Percentiles rank a stretch among this genome's conserved stretches.
Evolutionary conservation across 2,329 filamentous ascomycete genomes (phyloP).

Genomic region (Pestalotiopsis sp.): DNA sequence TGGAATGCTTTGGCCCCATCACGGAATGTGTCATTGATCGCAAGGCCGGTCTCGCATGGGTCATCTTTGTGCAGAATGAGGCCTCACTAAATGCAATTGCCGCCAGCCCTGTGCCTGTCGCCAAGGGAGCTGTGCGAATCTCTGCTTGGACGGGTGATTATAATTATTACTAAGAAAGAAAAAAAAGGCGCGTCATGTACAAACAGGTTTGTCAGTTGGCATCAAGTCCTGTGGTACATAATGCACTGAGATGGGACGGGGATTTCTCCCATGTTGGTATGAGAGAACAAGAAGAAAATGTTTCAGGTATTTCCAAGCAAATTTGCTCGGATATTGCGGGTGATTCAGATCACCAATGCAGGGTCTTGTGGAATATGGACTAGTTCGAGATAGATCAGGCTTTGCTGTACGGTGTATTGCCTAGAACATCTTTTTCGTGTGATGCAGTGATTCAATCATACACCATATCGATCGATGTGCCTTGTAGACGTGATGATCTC

Average conservation of each 20-base stretch:
- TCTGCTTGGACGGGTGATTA: background rate
- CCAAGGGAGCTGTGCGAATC: slow-evolving; percentile 5
- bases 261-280: background rate
- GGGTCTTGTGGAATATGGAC: background rate
- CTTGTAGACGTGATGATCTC: too few species aligned
- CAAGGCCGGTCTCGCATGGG: slow-evolving; percentile 11
- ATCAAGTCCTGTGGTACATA: background rate
- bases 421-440: background rate
- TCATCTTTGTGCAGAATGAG: background rate
- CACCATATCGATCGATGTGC: too few species aligned
- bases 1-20: slow-evolving; percentile 7
- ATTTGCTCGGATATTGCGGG: background rate
- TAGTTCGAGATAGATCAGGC: background rate
- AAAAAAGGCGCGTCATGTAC: background rate
- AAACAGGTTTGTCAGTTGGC: background rate
- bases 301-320: background rate
- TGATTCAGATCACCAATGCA: background rate
- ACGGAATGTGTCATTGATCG: slow-evolving; percentile 3
- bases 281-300: background rate
- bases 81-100: background rate
- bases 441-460: too few species aligned
- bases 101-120: slow-evolving; percentile 6
- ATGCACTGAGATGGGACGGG: background rate
- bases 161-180: background rate
- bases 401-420: background rate